These are phyloP conservation scores for Ogataea trehalophila DNA, from an alignment of 805 yeast genomes.

Conservation along the genomic window DNA sequence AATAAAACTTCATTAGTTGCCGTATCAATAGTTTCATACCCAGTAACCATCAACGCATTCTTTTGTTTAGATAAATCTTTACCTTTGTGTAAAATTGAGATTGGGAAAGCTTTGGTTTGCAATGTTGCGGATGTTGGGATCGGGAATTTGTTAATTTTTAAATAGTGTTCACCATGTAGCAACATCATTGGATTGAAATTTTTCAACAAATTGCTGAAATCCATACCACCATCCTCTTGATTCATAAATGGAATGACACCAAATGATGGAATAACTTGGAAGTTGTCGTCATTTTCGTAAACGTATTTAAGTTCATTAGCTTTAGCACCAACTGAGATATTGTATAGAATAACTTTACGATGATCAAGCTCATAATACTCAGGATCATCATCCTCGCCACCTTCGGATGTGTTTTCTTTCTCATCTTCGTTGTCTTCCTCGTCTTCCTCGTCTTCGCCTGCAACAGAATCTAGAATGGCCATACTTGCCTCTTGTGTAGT, in stretches of 20 bases:
- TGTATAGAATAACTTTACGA: conserved; percentile 76
- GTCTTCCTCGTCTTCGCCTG: conserved; percentile 40
- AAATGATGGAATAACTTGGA: conserved; percentile 83
- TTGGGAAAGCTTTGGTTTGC: conserved; percentile 57
- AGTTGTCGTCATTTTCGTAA: conserved; percentile 71
- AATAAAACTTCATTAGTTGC: conserved; percentile 66
- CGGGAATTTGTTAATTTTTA: conserved; percentile 71
- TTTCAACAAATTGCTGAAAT: conserved; percentile 59
- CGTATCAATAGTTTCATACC: conserved; percentile 63
- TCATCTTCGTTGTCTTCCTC: conserved; percentile 40
- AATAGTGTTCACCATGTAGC: conserved; percentile 93
- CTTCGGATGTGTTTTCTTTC: conserved; percentile 42
- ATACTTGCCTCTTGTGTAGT: conserved; percentile 72
- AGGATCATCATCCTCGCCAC: conserved; percentile 37
- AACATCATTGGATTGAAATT: conserved; percentile 86
- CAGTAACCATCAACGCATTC: conserved; percentile 75
- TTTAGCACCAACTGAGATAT: conserved; percentile 83
- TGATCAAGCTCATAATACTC: conserved; percentile 55
- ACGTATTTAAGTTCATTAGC: conserved; percentile 71
- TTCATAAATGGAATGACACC: conserved; percentile 86
- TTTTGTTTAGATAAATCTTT: conserved; percentile 40
- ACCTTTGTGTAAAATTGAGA: conserved; percentile 70
- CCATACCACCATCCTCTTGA: conserved; percentile 49
- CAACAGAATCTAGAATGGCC: conserved; percentile 68
- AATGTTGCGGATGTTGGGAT: conserved; percentile 68